Evolutionary conservation across 1,139 yeast genomes (phyloP).

Genomic region (Candida anutae): DNA sequence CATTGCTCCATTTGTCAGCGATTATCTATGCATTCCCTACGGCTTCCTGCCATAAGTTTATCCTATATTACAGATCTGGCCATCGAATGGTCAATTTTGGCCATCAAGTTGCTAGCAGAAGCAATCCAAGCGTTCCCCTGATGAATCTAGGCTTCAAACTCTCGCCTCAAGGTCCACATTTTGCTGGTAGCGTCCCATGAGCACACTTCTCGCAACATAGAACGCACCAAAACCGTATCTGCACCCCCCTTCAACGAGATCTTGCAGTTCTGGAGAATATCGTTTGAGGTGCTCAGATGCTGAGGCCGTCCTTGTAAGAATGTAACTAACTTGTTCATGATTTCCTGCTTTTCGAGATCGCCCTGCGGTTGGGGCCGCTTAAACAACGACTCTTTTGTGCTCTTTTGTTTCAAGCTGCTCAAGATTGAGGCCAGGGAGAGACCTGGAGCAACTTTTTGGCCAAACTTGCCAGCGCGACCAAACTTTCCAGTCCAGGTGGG

Average conservation of each 20-base stretch:
- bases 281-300: conserved; percentile 47
- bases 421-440: conserved; percentile 26
- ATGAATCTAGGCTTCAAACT: conserved; percentile 24
- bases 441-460: neutral
- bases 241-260: conserved; percentile 42
- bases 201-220: conserved; percentile 63
- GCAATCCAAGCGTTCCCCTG: too few species aligned
- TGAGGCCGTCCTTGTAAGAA: conserved; percentile 28
- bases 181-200: conserved; percentile 50
- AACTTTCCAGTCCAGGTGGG: conserved; percentile 97
- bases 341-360: conserved; percentile 22
- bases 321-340: conserved; percentile 25
- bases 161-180: conserved; percentile 63
- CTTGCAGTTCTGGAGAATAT: conserved; percentile 45
- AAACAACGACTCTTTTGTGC: conserved; percentile 3
- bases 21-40: too few species aligned
- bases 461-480: conserved; percentile 34
- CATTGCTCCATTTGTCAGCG: too few species aligned
- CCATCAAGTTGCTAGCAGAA: too few species aligned
- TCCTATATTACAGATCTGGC: too few species aligned
- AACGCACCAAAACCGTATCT: conserved; percentile 57
- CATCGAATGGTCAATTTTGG: too few species aligned
- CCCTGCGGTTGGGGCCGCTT: conserved; percentile 13
- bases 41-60: too few species aligned
- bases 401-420: conserved; percentile 19